Percentiles rank a stretch among this genome's conserved stretches.
Evolutionary conservation across 2,329 filamentous ascomycete species (phyloP).

Genomic region (Akanthomyces muscarius): DNA sequence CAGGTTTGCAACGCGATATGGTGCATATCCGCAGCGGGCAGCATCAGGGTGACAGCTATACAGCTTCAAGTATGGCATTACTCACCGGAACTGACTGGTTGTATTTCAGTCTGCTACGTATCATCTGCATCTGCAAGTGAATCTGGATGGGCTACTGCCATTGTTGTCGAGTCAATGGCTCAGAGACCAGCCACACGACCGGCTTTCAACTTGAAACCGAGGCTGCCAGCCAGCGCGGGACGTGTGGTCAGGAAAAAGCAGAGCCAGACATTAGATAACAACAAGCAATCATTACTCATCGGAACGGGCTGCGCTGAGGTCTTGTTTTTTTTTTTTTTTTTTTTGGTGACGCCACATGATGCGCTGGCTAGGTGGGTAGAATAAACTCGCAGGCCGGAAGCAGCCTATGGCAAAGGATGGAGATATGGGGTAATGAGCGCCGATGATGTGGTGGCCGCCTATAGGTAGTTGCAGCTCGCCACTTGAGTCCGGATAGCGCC

Average conservation of each 20-base stretch:
- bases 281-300: neutral
- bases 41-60: too few relatives aligned
- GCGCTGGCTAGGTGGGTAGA: slow-evolving; percentile 5
- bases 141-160: neutral
- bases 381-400: neutral
- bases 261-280: neutral
- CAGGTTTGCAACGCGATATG: too few relatives aligned
- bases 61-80: too few relatives aligned
- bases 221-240: neutral
- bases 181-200: neutral
- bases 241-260: too few relatives aligned
- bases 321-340: neutral
- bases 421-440: neutral
- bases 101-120: too few relatives aligned
- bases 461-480: neutral
- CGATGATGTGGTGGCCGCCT: neutral
- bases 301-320: neutral
- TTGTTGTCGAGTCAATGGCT: neutral
- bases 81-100: too few relatives aligned
- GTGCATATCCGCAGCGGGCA: too few relatives aligned
- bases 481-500: neutral
- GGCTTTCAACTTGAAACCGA: slow-evolving; percentile 1
- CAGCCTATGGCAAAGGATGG: neutral
- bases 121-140: neutral
- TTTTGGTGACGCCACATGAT: slow-evolving; percentile 13